Evolutionary conservation across 805 yeast genomes (phyloP).

Genomic region (Candida lessepsii): DNA sequence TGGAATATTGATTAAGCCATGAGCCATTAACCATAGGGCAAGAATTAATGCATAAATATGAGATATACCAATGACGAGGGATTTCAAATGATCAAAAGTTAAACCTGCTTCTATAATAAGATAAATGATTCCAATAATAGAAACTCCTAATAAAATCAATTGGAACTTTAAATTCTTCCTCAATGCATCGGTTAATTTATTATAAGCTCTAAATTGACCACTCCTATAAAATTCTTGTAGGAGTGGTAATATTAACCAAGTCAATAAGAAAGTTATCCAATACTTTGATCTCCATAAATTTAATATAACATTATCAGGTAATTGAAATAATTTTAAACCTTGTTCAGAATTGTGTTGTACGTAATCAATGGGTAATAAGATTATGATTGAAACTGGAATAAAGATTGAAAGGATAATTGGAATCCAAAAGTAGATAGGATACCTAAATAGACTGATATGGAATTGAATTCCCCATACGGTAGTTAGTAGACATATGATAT

Average conservation of each 20-base stretch:
- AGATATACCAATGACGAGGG: conserved; percentile 69
- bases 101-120: conserved; percentile 52
- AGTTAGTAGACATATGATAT: conserved; percentile 25
- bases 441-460: conserved; percentile 34
- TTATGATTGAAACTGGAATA: conserved; percentile 72
- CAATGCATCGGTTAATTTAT: conserved; percentile 56
- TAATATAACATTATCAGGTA: conserved; percentile 48
- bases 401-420: conserved; percentile 60
- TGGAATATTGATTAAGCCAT: conserved; percentile 72
- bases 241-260: conserved; percentile 75
- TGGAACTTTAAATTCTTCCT: conserved; percentile 60
- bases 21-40: conserved; percentile 83
- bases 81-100: conserved; percentile 54
- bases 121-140: conserved; percentile 57
- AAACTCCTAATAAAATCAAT: conserved; percentile 50
- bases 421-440: conserved; percentile 41
- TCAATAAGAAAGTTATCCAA: conserved; percentile 77
- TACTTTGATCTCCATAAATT: conserved; percentile 70
- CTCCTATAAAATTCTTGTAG: conserved; percentile 71
- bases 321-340: conserved; percentile 39
- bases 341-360: conserved; percentile 48
- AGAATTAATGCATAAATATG: conserved; percentile 73
- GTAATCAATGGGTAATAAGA: conserved; percentile 72
- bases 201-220: conserved; percentile 54
- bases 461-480: conserved; percentile 29